Evolutionary conservation across 2,329 filamentous ascomycete genomes (phyloP).

Genomic region (Thielaviopsis euricoi): DNA sequence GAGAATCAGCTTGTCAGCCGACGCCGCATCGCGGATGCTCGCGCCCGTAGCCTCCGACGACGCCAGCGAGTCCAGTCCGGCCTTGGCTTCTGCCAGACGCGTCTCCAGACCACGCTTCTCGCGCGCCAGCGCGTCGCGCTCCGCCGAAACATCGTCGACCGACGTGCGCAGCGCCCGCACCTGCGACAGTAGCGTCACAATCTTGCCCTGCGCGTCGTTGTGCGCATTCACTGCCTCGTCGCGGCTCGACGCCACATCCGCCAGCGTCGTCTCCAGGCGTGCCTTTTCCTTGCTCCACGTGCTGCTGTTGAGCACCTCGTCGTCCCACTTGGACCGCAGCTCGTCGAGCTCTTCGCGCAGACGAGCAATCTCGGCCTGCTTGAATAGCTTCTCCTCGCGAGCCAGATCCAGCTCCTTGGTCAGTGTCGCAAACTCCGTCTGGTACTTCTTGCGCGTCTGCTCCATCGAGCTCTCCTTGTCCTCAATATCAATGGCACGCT

Average conservation of each 20-base stretch:
- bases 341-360: conserved; percentile 94
- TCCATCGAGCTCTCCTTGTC: conserved; percentile 94
- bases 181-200: conserved; percentile 78
- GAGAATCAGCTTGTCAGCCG: conserved; percentile 73
- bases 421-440: conserved; percentile 74
- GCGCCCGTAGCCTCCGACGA: conserved; percentile 56
- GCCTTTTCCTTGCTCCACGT: conserved; percentile 98
- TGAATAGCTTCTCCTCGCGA: conserved; percentile 73
- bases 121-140: conserved; percentile 68
- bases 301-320: conserved; percentile 91
- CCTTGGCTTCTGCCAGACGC: conserved; percentile 71
- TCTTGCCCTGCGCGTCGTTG: conserved; percentile 86
- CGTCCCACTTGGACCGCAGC: conserved; percentile 90
- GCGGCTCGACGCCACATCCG: conserved; percentile 76
- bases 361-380: conserved; percentile 70
- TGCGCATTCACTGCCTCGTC: conserved; percentile 88
- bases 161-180: conserved; percentile 69
- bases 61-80: conserved; percentile 73
- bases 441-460: conserved; percentile 94
- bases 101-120: conserved; percentile 85
- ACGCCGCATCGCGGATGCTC: conserved; percentile 75
- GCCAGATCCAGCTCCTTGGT: conserved; percentile 88
- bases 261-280: conserved; percentile 72
- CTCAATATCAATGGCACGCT: conserved; percentile 89
- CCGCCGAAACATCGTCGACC: conserved; percentile 70